phyloP scores from a whole-genome alignment of 768 basidiomycete genomes.

The Sporobolomyces pararoseus region DNA sequence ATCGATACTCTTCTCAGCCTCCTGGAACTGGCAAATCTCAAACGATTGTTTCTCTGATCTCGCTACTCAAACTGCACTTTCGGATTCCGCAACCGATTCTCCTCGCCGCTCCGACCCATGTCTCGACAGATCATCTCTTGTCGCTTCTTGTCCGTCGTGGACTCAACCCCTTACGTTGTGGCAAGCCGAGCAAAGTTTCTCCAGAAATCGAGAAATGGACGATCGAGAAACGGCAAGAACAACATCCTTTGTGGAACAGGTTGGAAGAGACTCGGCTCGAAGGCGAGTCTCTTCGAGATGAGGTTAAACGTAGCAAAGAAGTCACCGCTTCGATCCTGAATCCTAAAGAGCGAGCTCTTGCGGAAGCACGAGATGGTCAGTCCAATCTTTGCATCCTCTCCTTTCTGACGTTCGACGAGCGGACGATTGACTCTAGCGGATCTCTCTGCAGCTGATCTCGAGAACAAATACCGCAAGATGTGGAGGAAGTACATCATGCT shows the following conservation, averaged over 20 bases:
- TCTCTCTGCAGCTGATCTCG: conserved; percentile 17
- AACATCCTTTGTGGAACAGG: conserved; percentile 58
- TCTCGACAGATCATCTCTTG: conserved; percentile 84
- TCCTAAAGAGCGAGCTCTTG: background rate
- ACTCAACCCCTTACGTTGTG: conserved; percentile 72
- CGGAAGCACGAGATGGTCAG: background rate
- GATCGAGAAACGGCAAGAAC: conserved; percentile 62
- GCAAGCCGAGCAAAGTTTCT: conserved; percentile 61
- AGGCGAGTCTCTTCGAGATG: conserved; percentile 21
- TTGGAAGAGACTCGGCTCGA: conserved; percentile 50
- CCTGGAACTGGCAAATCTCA: conserved; percentile 91
- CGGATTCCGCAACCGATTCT: conserved; percentile 76
- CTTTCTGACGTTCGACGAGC: background rate
- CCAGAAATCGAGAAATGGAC: conserved; percentile 59
- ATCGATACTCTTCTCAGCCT: conserved; percentile 55
- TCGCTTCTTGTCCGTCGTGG: conserved; percentile 62
- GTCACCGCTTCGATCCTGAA: background rate
- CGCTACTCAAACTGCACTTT: conserved; percentile 61
- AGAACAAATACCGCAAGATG: conserved; percentile 49
- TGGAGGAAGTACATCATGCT: conserved; percentile 57
- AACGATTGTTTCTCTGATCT: conserved; percentile 49
- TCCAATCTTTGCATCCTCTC: background rate
- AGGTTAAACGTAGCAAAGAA: conserved; percentile 51
- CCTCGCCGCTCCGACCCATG: conserved; percentile 91
- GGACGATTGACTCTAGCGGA: background rate